Base-by-base conservation (phyloP, 2,329 filamentous ascomycete genomes). In the Periglandula ipomoeae region DNA sequence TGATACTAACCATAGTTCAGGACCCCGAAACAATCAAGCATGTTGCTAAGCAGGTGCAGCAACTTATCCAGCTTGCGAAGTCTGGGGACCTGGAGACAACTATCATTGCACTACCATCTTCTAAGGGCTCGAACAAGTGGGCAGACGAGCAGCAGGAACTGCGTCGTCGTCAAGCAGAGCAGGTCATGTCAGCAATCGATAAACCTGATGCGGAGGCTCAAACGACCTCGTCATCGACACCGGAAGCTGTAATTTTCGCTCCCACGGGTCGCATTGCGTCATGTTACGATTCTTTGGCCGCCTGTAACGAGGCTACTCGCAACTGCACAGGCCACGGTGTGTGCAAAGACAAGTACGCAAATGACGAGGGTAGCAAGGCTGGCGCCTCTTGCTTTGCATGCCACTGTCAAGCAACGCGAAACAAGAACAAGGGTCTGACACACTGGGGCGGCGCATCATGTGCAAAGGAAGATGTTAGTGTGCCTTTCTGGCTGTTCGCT, bases 401-500 rank as follows among this genome's bases (percentile, higher is more conserved):
- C 73, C 72, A 73, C 54, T 98, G 93, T 71, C 70, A 72, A 47
- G 70, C 77, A 38, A 85, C 82, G 26, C 65, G 71, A 30, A 71
- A 74, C 46, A 71, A 74, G n/a, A 73, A 68, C 15, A 71, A 75
- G 34, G 82, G 82, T 65, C 79, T 81, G 13, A 81, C 81, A 0
- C 76, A 83, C 61, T 97, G 89, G 89, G 91, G 83, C 44, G 93
- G 93, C 15, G 73, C 81, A 34, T 84, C 85, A 42, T 98, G 93
- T 71, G 82, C 93, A 63, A 98, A 97, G 80, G 79, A 84, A 65
- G 91, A 98, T 62, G 74, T 97, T 46, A 94, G 89, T 64, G 79
- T 84, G 24, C 84, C 86, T 5, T 97, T 98, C 70, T 94, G 89
- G 81, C 71, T 98, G 45, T 82, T 98, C 58, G 78, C 80, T 11